phyloP scores from a whole-genome alignment of 78 protist genomes.

The Cavenderia fasciculata region DNA sequence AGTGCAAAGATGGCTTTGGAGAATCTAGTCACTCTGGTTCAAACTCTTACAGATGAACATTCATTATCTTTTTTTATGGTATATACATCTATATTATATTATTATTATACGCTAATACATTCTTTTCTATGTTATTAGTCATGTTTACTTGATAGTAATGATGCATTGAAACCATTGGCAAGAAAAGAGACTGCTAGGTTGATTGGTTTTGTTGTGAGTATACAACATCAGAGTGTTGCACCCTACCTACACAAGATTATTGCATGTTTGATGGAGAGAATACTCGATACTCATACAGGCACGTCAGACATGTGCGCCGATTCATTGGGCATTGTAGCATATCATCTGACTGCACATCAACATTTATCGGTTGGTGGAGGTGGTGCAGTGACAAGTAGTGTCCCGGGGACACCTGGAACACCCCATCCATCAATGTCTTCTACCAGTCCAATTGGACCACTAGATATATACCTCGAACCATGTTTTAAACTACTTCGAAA shows the following conservation, averaged over 20 bases:
- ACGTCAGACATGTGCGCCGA: not conserved
- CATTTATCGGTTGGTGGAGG: not conserved
- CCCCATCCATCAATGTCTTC: not conserved
- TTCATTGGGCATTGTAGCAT: not conserved
- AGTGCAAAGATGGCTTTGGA: not conserved
- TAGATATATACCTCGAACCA: not conserved
- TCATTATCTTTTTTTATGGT: constrained; percentile 10
- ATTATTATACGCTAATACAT: not conserved
- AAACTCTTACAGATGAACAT: not conserved
- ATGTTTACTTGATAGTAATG: not conserved
- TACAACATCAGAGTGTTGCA: not conserved
- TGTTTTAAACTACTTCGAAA: not conserved
- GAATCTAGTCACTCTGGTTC: not conserved
- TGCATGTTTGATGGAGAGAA: not conserved
- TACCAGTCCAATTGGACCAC: not conserved
- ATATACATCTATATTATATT: not conserved
- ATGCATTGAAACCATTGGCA: not conserved
- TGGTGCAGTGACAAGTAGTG: not conserved
- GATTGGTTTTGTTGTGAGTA: not conserved
- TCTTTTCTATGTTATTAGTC: not conserved
- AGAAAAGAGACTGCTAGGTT: constrained; percentile 1
- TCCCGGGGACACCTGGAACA: no score
- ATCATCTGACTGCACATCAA: not conserved
- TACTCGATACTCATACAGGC: not conserved
- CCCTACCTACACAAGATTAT: not conserved